Percentiles rank a stretch among this genome's conserved stretches.
Conservation (phyloP, 495 filamentous ascomycete species). For the Collariella sp. region DNA sequence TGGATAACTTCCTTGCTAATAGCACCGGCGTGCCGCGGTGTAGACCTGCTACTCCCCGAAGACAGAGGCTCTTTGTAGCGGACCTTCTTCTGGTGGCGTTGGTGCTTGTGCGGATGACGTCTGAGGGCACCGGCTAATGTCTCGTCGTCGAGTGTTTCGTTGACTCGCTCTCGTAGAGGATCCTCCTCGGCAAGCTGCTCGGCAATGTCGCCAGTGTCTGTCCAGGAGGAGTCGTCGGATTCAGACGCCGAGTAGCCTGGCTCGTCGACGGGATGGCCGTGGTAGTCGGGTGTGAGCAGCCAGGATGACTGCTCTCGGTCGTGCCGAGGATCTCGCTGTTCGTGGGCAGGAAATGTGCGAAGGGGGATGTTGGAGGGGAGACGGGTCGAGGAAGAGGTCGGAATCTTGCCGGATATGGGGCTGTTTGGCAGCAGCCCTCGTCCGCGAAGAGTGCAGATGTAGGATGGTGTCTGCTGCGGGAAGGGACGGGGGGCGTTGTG, state of each 20-base stretch:
- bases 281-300: constrained; percentile 33
- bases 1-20: constrained; percentile 72
- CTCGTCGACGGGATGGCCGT: constrained; percentile 24
- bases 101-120: constrained; percentile 29
- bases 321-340: constrained; percentile 24
- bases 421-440: constrained; percentile 53
- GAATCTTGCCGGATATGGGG: constrained; percentile 50
- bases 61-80: constrained; percentile 33
- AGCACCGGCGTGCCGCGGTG: constrained; percentile 31
- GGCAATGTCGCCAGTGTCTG: constrained; percentile 86
- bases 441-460: constrained; percentile 29
- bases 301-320: constrained; percentile 29
- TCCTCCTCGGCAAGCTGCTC: constrained; percentile 83
- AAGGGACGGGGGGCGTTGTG: background rate
- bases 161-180: constrained; percentile 57
- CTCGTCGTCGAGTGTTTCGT: constrained; percentile 53
- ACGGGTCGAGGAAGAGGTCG: constrained; percentile 39
- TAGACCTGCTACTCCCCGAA: constrained; percentile 15
- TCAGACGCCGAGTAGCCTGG: constrained; percentile 24
- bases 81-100: constrained; percentile 33
- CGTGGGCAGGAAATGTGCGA: constrained; percentile 42
- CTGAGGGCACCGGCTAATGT: constrained; percentile 41
- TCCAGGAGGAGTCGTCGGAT: constrained; percentile 72
- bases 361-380: constrained; percentile 57
- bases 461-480: background rate